Evolutionary conservation across 2,329 filamentous ascomycete genomes (phyloP).

Genomic region (Colletotrichum brevisporum): DNA sequence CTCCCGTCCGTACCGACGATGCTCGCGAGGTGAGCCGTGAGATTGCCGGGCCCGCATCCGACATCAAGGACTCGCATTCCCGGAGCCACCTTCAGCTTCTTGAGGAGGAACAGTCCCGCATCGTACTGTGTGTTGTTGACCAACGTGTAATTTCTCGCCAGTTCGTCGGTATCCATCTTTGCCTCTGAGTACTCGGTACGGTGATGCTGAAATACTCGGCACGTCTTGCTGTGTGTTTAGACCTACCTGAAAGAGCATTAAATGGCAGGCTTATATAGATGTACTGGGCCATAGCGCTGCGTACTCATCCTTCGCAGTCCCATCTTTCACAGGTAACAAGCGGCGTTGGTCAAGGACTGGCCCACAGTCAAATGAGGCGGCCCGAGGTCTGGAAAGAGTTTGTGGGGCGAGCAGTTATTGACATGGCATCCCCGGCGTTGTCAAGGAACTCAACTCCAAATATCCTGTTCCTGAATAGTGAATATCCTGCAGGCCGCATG

Average conservation of each 20-base stretch:
- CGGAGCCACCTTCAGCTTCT: background rate
- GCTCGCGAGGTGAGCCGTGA: slow-evolving; percentile 27
- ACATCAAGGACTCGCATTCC: slow-evolving; percentile 33
- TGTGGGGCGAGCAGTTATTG: background rate
- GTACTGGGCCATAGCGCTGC: background rate
- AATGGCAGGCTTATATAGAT: background rate
- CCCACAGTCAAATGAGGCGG: background rate
- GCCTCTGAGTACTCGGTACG: background rate
- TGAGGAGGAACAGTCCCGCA: slow-evolving; percentile 22
- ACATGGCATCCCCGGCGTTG: too few relatives aligned
- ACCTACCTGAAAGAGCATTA: background rate
- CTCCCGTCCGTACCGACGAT: slow-evolving; percentile 12
- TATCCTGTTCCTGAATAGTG: too few relatives aligned
- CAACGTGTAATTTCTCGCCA: slow-evolving; percentile 25
- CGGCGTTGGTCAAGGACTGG: background rate
- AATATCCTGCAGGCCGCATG: too few relatives aligned
- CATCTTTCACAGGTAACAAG: background rate
- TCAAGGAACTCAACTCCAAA: too few relatives aligned
- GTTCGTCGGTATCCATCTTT: slow-evolving; percentile 13
- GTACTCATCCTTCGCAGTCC: background rate
- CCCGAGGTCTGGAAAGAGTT: background rate
- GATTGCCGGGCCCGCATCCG: slow-evolving; percentile 25
- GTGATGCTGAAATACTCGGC: background rate
- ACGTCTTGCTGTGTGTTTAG: background rate
- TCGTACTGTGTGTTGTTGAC: slow-evolving; percentile 16